These are phyloP conservation scores for Nyssa sinensis DNA, from an alignment of 148 eudicot genomes.

Conservation along the genomic window DNA sequence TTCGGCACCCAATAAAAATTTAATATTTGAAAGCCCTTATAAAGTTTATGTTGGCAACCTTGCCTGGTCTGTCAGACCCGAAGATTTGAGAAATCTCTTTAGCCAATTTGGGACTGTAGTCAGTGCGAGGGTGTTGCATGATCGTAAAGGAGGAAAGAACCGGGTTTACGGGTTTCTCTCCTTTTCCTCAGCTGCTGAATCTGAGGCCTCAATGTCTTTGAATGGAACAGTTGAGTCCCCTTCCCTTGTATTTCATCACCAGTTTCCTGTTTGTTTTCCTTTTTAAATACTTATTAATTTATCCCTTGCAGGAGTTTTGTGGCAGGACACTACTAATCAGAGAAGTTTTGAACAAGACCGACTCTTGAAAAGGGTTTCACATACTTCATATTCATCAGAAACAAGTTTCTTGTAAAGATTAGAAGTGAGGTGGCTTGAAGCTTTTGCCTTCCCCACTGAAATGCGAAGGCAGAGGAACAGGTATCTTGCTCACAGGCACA, in stretches of 20 bases:
- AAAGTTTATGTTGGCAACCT: slow-evolving; percentile 28
- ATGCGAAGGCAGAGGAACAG: neutral
- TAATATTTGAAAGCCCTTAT: slow-evolving; percentile 21
- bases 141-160: slow-evolving; percentile 20
- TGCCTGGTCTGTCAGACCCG: slow-evolving; percentile 23
- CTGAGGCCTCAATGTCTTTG: slow-evolving; percentile 21
- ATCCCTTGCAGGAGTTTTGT: slow-evolving; percentile 17
- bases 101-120: slow-evolving; percentile 24
- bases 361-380: slow-evolving; percentile 5
- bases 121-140: slow-evolving; percentile 22
- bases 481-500: neutral
- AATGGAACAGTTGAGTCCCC: slow-evolving; percentile 25
- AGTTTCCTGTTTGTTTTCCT: neutral
- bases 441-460: neutral
- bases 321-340: slow-evolving; percentile 20
- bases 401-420: neutral
- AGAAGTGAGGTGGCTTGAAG: neutral
- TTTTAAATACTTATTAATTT: neutral
- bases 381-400: neutral
- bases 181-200: slow-evolving; percentile 21
- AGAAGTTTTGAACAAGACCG: slow-evolving; percentile 13
- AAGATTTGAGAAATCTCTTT: slow-evolving; percentile 25
- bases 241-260: neutral
- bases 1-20: slow-evolving; percentile 11
- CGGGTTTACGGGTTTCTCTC: slow-evolving; percentile 27